Evolutionary conservation across 2,329 filamentous ascomycete species (phyloP).

Genomic region (Rhinocladiella similis): DNA sequence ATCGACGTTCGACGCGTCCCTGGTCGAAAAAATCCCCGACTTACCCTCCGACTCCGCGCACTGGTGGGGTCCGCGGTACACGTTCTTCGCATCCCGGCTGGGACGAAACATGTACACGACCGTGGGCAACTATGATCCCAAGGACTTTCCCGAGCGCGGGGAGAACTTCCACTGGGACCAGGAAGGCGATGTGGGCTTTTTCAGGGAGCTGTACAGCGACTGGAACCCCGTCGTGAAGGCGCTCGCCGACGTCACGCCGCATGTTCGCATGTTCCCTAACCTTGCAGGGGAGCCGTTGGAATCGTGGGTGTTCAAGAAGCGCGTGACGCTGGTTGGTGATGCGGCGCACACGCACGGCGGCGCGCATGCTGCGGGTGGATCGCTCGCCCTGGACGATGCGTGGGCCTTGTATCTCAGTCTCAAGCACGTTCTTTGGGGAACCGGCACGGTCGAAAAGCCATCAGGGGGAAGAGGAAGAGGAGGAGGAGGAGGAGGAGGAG

Average conservation of each 20-base stretch:
- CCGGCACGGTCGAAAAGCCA: no score
- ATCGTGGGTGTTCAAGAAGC: conserved; percentile 43
- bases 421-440: conserved; percentile 34
- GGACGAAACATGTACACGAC: conserved; percentile 46
- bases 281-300: conserved; percentile 42
- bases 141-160: conserved; percentile 34
- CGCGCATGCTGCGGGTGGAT: conserved; percentile 35
- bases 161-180: conserved; percentile 42
- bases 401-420: conserved; percentile 45
- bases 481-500: no score
- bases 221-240: conserved; percentile 46
- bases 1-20: conserved; percentile 45
- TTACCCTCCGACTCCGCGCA: conserved; percentile 47
- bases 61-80: conserved; percentile 45
- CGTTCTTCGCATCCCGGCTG: conserved; percentile 47
- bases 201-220: conserved; percentile 41
- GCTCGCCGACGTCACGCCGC: conserved; percentile 44
- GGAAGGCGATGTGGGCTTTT: conserved; percentile 37
- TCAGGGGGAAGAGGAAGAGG: no score
- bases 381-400: conserved; percentile 36
- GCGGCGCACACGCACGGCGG: conserved; percentile 36
- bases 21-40: conserved; percentile 42
- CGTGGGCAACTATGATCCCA: conserved; percentile 38
- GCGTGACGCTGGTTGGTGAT: conserved; percentile 33
- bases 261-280: conserved; percentile 46